phyloP scores from a whole-genome alignment of 2,329 filamentous ascomycete genomes.

The Ophiostoma quercus region DNA sequence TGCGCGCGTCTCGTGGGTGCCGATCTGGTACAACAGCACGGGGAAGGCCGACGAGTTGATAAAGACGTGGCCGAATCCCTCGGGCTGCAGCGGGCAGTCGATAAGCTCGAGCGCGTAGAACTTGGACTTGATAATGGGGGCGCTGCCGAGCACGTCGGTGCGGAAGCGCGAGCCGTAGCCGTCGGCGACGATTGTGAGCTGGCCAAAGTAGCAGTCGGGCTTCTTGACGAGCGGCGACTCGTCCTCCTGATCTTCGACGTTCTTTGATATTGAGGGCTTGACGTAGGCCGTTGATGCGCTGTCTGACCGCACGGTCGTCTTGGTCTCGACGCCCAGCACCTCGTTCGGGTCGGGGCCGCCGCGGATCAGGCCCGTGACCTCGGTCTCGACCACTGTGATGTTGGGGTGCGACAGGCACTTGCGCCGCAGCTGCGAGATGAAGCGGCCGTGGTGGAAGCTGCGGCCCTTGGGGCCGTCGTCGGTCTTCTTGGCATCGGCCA shows the following conservation, averaged over 20 bases:
- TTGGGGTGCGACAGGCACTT: conserved; percentile 72
- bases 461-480: conserved; percentile 57
- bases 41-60: conserved; percentile 66
- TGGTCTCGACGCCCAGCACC: conserved; percentile 76
- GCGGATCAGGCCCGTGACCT: conserved; percentile 69
- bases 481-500: conserved; percentile 22
- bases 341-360: conserved; percentile 60
- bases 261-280: conserved; percentile 36
- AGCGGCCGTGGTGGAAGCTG: conserved; percentile 89
- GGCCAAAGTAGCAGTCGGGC: conserved; percentile 76
- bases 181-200: conserved; percentile 83
- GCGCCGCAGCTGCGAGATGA: conserved; percentile 74
- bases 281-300: conserved; percentile 34
- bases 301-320: conserved; percentile 48
- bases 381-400: conserved; percentile 86
- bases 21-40: conserved; percentile 93
- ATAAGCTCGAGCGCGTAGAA: conserved; percentile 93
- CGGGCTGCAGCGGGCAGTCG: conserved; percentile 71
- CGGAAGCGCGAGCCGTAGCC: conserved; percentile 91
- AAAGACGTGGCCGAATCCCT: conserved; percentile 79
- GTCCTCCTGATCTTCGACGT: not conserved
- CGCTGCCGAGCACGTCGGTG: conserved; percentile 64
- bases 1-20: conserved; percentile 84
- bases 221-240: conserved; percentile 38
- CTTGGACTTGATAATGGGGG: conserved; percentile 70